Percentiles rank a stretch among this genome's conserved stretches.
These are phyloP conservation scores for Phytopythium helicoides DNA, from an alignment of 352 stramenopile genomes.

Conservation along the genomic window DNA sequence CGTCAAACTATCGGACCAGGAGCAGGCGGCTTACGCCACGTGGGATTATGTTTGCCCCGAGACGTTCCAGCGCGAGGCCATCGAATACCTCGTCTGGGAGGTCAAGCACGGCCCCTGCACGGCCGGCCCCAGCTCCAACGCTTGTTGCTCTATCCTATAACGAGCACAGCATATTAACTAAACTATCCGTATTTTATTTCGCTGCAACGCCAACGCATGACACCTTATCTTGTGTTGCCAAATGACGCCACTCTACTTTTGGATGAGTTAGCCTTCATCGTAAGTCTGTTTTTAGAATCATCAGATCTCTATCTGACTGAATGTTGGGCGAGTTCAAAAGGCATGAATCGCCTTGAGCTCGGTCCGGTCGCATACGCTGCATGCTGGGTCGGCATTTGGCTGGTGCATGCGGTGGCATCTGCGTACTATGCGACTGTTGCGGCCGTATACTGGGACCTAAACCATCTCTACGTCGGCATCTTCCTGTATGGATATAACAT, in stretches of 20 bases:
- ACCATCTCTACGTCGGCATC: conserved; percentile 7
- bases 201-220: too few relatives aligned
- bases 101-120: conserved; percentile 76
- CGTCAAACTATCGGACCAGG: conserved; percentile 67
- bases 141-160: conserved; percentile 60
- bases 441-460: conserved; percentile 11
- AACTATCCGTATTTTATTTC: neutral
- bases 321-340: too few relatives aligned
- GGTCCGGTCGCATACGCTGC: neutral
- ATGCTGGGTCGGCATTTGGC: neutral
- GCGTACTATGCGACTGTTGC: conserved; percentile 13
- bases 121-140: conserved; percentile 53
- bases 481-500: conserved; percentile 12
- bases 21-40: conserved; percentile 61
- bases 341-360: conserved; percentile 2
- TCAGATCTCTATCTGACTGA: too few relatives aligned
- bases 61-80: conserved; percentile 78
- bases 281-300: neutral
- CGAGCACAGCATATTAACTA: conserved; percentile 12
- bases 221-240: too few relatives aligned
- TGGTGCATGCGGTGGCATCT: conserved; percentile 7
- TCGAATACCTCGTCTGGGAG: conserved; percentile 84
- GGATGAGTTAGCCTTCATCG: too few relatives aligned
- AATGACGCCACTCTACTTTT: too few relatives aligned
- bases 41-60: conserved; percentile 79